phyloP scores from a whole-genome alignment of 2,329 filamentous ascomycete species.

The Chaetomium globosum region DNA sequence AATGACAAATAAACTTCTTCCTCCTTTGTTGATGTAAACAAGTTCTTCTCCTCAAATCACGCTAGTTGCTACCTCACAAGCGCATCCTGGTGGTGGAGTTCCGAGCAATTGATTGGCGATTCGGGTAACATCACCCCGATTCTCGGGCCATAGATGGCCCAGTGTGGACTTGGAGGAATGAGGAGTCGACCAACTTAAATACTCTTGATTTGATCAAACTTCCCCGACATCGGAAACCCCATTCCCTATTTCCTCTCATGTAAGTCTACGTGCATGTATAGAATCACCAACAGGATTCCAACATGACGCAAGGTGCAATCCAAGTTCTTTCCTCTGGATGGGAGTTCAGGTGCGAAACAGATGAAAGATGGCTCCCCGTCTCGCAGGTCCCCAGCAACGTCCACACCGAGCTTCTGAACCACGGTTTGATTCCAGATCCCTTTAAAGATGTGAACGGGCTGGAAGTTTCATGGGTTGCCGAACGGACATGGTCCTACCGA shows the following conservation, averaged over 20 bases:
- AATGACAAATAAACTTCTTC: background rate
- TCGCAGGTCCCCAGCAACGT: constrained; percentile 31
- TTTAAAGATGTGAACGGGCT: constrained; percentile 65
- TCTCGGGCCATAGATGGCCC: background rate
- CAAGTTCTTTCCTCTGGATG: constrained; percentile 26
- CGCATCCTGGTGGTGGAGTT: background rate
- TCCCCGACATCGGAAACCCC: background rate
- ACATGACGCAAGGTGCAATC: constrained; percentile 12
- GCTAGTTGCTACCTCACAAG: background rate
- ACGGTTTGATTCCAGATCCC: constrained; percentile 52
- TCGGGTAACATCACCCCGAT: constrained; percentile 12
- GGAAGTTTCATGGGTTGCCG: constrained; percentile 62
- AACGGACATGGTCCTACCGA: constrained; percentile 63
- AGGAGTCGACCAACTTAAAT: background rate
- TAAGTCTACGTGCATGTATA: no score
- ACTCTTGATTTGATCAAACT: background rate
- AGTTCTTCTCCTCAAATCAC: background rate
- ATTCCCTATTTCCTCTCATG: background rate
- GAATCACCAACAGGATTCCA: background rate
- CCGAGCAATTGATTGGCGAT: constrained; percentile 4
- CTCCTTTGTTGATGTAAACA: background rate
- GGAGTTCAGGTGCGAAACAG: constrained; percentile 28
- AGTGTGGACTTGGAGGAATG: background rate
- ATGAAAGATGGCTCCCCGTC: constrained; percentile 30
- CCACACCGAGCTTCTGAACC: constrained; percentile 32